Percentiles rank a stretch among this genome's conserved stretches.
These are phyloP conservation scores for Prunus padus DNA, from an alignment of 306 rosid species.

Conservation along the genomic window DNA sequence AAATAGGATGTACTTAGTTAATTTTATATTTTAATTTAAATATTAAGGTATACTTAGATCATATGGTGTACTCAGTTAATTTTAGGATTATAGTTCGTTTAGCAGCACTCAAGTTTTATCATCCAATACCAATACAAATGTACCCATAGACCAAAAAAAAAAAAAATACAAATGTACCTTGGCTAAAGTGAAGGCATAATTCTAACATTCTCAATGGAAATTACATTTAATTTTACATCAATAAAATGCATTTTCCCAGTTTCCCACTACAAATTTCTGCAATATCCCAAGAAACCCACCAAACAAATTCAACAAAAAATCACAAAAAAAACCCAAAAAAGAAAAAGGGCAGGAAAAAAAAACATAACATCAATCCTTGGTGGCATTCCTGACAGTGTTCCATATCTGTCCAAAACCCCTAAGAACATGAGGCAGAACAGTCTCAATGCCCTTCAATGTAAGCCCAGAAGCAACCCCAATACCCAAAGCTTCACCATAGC, in stretches of 20 bases:
- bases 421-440: slow-evolving; percentile 54
- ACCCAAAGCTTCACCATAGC: slow-evolving; percentile 55
- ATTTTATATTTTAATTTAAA: too few species aligned
- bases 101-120: too few species aligned
- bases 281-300: background rate
- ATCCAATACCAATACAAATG: too few species aligned
- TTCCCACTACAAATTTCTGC: background rate
- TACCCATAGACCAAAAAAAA: too few species aligned
- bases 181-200: background rate
- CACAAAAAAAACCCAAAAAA: background rate
- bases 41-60: too few species aligned
- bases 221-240: slow-evolving; percentile 2
- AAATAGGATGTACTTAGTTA: too few species aligned
- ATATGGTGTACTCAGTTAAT: too few species aligned
- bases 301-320: background rate
- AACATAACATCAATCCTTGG: slow-evolving; percentile 27
- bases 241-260: background rate
- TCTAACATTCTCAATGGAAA: background rate
- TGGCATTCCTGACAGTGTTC: slow-evolving; percentile 45
- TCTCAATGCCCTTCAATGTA: slow-evolving; percentile 52
- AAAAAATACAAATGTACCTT: background rate
- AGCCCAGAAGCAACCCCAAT: slow-evolving; percentile 77
- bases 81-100: too few species aligned
- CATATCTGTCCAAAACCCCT: slow-evolving; percentile 57
- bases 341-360: background rate